Conservation (phyloP, 2,329 filamentous ascomycete species). For the Aspergillus fructus region DNA sequence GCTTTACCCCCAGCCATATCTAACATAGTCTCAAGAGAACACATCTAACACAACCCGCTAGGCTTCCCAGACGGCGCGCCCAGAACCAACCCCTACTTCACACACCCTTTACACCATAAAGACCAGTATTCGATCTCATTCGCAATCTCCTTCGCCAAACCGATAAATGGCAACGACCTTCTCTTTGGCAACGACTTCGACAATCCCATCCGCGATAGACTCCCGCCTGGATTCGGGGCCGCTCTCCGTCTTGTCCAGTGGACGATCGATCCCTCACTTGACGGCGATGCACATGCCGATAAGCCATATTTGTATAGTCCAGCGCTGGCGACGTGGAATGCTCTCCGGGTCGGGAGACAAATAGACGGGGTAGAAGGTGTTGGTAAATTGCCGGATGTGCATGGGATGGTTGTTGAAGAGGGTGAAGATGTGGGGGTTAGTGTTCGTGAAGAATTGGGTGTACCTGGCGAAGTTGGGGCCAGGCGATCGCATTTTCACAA, state of each 20-base stretch:
- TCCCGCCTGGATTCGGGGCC: constrained; percentile 83
- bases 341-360: constrained; percentile 62
- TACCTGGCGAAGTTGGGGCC: constrained; percentile 54
- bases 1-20: background rate
- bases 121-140: constrained; percentile 88
- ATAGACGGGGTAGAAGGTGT: constrained; percentile 15
- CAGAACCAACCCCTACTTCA: constrained; percentile 74
- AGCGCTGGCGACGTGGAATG: constrained; percentile 76
- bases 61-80: constrained; percentile 74
- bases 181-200: constrained; percentile 97
- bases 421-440: constrained; percentile 58
- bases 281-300: constrained; percentile 87
- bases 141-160: constrained; percentile 69
- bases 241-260: constrained; percentile 84
- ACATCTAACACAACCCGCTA: constrained; percentile 18
- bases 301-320: constrained; percentile 83
- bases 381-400: constrained; percentile 31
- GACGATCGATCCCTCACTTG: constrained; percentile 86
- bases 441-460: constrained; percentile 47
- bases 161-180: constrained; percentile 68
- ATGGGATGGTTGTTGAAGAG: constrained; percentile 61
- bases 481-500: constrained; percentile 63
- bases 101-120: constrained; percentile 62
- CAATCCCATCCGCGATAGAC: constrained; percentile 76
- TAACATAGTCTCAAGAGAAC: background rate